Base-by-base conservation (phyloP, 805 yeast species). In the Candida xiaguanensis region DNA sequence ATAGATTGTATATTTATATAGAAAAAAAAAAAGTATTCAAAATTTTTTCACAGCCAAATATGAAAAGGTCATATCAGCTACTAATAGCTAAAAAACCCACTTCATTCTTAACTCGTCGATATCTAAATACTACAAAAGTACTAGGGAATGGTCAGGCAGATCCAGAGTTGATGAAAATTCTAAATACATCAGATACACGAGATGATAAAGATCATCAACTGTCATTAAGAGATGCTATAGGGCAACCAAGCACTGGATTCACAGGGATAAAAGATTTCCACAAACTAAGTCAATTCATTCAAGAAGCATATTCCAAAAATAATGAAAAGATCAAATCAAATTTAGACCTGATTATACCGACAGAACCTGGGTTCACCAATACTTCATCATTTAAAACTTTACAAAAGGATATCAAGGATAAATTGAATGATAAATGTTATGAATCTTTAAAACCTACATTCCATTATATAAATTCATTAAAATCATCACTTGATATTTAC, bases 361-460 rank as follows among this genome's bases (percentile, higher is more conserved):
- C 7, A 3, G 35, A 32, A 11, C n/a, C 13, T 5, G 6, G 13
- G 12, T 28, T 8, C 5, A 28, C 11, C 18, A 13, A 16, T 2
- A 34, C 15, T 11, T 13, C 29, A 11, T 3, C 36, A n/a, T 14
- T 34, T 3, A 34, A 24, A 14, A n/a, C 38, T 19, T 19, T 35
- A 5, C n/a, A 26, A 14, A 18, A 17, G 8, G 32, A 35, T 27
- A 15, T 35, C 4, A 35, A 27, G 13, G 26, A 18, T 8, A 26
- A 27, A 20, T 27, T 35, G 18, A 14, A 35, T 15, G 20, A 40
- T 19, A 26, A 40, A 22, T 31, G 43, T 26, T 4, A 9, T 11
- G 12, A 13, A 14, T 52, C 58, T 2, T 49, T 61, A 42, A 31
- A 29, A 6, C 54, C 59, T 8, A 57, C 63, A 0, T 25, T 56